Base-by-base conservation (phyloP, 2,329 filamentous ascomycete species). In the Paramyrothecium sp. region DNA sequence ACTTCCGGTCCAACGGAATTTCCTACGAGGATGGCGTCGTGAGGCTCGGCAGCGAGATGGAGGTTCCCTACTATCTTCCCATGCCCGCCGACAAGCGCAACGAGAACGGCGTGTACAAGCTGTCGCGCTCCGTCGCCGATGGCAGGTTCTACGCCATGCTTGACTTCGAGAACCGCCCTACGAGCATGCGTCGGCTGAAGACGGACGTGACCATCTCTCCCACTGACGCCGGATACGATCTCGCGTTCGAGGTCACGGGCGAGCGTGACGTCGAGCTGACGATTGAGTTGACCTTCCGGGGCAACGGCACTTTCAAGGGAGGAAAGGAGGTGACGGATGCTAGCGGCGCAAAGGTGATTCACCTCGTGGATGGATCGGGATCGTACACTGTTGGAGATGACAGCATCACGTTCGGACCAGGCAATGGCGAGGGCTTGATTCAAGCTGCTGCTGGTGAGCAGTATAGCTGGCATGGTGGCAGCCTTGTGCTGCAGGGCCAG, bases 21-120 rank as follows among this genome's bases (percentile, higher is more conserved):
- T 13, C 53, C 21, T 53, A 53, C 20, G 49, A 55, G 13, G 47
- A 58, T 12, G 57, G 57, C 21, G 46, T 55, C 26, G 33, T 49
- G 3, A 55, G 21, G 50, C 57, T 63, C 13, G 56, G 56, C 23
- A 59, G 56, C 38, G 54, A 57, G 54, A 58, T 61, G 54, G 59
- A 59, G 53, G 59, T 63, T 17, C 61, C 59, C 13, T 63, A 63
- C 57, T 63, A 60, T 48, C 59, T 61, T 7, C 61, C 61, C 46
- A 63, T 63, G 54, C 57, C 57, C 12, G 49, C 57, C 3, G 61
- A 58, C n/a, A 21, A 54, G 52, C 59, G 56, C 21, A 30, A 63
- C 33, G 23, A 53, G 50, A 53, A 60, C 22, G 61, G 61, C 19
- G 51, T 47, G 3, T 63, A 63, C 52, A 56, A 53, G 34, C 52